Base-by-base conservation (phyloP, 2,329 filamentous ascomycete genomes). In the Fusarium ramigenum region DNA sequence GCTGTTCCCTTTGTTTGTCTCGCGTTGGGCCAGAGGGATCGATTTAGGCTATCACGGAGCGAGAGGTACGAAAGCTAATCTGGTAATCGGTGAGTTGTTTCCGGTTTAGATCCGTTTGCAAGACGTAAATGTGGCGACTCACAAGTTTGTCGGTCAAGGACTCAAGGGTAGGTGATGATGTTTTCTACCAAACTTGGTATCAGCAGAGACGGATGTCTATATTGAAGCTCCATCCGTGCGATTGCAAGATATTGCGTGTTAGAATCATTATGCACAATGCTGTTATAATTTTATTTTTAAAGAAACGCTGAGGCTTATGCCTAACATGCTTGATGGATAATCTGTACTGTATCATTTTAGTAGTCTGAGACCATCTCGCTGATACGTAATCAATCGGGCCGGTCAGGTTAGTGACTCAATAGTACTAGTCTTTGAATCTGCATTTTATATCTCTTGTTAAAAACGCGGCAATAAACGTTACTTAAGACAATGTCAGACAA, bases 241-340 rank as follows among this genome's bases (percentile, higher is more conserved):
- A 30, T 47, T 15, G 4, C 7, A 7, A 4, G 4, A 14, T n/a
- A 7, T 8, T 2, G 10, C 47, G 14, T 19, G 14, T 19, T 23
- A 0, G 0, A 9, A 18, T 5, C 5, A 9, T 5, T 7, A 9
- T 3, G 0, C 2, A 23, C 0, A 19, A 9, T 19, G 2, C 5
- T 34, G 2, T 15, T 34, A 5, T 12, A 34, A 6, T 34, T 34
- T 34, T 34, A 7, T 18, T 23, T 2, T 14, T 4, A 8, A 23
- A 5, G 9, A 5, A 43, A 25, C 7, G 7, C 11, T 2, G n/a
- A 12, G 16, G 7, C 11, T 18, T 44, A 3, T 9, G 7, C 7
- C 5, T 5, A 7, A 2, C 10, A 8, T 18, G 42, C 10, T 23
- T 11, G 0, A 1, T 18, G 1, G 10, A 23, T 5, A 23, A 23